Conservation (phyloP, 306 rosid genomes). For the Prunus dulcis region DNA sequence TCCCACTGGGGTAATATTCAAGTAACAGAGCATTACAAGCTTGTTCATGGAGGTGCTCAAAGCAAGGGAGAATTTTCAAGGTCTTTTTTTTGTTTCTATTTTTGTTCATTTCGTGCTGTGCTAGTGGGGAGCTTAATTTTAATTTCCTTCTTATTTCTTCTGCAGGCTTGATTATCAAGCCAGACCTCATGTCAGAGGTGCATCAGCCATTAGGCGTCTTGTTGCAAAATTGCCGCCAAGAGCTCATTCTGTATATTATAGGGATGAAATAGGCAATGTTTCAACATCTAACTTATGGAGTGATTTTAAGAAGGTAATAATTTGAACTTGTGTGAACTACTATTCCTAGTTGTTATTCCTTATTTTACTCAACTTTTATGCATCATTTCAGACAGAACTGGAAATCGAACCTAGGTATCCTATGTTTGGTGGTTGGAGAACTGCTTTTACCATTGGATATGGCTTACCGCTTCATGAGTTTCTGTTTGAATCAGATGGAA, state of each 20-base stretch:
- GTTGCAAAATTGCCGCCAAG: slow-evolving; percentile 86
- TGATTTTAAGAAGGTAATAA: slow-evolving; percentile 74
- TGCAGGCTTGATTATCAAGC: slow-evolving; percentile 92
- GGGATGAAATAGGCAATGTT: slow-evolving; percentile 95
- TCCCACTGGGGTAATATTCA: slow-evolving; percentile 98
- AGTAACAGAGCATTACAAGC: slow-evolving; percentile 84
- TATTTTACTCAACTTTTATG: slow-evolving; percentile 24
- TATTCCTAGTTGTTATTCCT: neutral
- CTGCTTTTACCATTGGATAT: slow-evolving; percentile 89
- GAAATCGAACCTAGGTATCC: slow-evolving; percentile 97
- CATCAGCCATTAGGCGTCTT: slow-evolving; percentile 77
- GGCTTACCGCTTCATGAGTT: slow-evolving; percentile 88
- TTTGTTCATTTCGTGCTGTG: slow-evolving; percentile 16
- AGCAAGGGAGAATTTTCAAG: slow-evolving; percentile 97
- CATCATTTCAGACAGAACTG: slow-evolving; percentile 60
- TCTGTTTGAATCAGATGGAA: slow-evolving; percentile 69
- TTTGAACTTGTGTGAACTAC: neutral
- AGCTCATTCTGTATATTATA: slow-evolving; percentile 89
- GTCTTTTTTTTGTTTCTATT: slow-evolving; percentile 32
- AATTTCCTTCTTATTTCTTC: slow-evolving; percentile 30
- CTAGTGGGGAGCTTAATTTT: slow-evolving; percentile 22
- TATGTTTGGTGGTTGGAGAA: slow-evolving; percentile 96
- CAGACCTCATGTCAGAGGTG: slow-evolving; percentile 72
- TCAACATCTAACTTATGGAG: slow-evolving; percentile 97
- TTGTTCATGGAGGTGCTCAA: slow-evolving; percentile 82